These are phyloP conservation scores for Suillus subalutaceus DNA, from an alignment of 768 basidiomycete species.

Conservation along the genomic window DNA sequence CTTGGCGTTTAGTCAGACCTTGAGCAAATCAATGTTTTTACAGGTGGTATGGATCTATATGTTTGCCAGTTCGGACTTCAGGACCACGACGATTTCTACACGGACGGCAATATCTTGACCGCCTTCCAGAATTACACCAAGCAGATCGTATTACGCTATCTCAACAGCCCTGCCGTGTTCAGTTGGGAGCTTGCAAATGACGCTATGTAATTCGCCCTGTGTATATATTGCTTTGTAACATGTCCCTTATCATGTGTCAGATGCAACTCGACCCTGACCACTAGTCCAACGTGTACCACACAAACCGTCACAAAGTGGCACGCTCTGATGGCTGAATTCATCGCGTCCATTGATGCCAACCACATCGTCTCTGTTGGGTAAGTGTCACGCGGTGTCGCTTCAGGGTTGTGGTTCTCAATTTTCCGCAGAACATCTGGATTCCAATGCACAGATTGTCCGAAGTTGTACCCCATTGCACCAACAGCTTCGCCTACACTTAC, in stretches of 20 bases:
- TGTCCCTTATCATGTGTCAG: not conserved
- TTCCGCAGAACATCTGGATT: constrained; percentile 54
- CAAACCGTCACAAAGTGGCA: constrained; percentile 57
- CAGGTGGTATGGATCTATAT: constrained; percentile 70
- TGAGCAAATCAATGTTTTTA: constrained; percentile 38
- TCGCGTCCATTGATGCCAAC: constrained; percentile 63
- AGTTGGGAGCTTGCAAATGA: constrained; percentile 51
- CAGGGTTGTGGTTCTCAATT: not conserved
- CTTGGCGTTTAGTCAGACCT: not conserved
- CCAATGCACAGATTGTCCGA: constrained; percentile 57
- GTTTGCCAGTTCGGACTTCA: constrained; percentile 55
- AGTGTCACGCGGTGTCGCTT: not conserved
- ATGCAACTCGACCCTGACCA: constrained; percentile 20
- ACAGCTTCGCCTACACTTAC: constrained; percentile 40
- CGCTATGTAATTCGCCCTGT: constrained; percentile 3
- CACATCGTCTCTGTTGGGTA: constrained; percentile 48
- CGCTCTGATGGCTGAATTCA: constrained; percentile 56
- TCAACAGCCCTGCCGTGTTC: constrained; percentile 59
- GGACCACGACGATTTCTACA: constrained; percentile 63
- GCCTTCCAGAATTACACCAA: constrained; percentile 44
- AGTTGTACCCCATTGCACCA: constrained; percentile 48
- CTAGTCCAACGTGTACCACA: constrained; percentile 49
- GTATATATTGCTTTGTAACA: constrained; percentile 1
- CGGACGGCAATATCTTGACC: constrained; percentile 48
- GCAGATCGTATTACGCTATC: constrained; percentile 40